Evolutionary conservation across 2,329 filamentous ascomycete genomes (phyloP).

Genomic region (Teratosphaeria destructans): DNA sequence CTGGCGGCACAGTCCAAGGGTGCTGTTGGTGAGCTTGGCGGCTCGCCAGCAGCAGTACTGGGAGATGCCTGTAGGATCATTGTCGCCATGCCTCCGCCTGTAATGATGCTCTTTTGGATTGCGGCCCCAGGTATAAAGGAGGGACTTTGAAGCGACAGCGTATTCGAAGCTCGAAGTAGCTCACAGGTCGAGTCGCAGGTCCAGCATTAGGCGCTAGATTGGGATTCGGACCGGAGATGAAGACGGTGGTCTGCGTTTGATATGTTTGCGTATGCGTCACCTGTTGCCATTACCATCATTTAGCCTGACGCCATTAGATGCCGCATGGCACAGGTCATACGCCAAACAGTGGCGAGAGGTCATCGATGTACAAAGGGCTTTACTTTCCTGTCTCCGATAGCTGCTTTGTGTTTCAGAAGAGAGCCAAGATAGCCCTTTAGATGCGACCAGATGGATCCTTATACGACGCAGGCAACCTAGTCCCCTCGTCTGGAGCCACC

Average conservation of each 20-base stretch:
- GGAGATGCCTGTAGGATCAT: too few species aligned
- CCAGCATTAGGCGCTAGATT: background rate
- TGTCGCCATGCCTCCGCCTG: too few species aligned
- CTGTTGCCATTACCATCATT: background rate
- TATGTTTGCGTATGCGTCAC: background rate
- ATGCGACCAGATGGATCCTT: background rate
- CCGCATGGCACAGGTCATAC: background rate
- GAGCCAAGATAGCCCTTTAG: background rate
- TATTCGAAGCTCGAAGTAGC: too few species aligned
- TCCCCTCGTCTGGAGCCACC: too few species aligned
- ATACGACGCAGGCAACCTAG: too few species aligned
- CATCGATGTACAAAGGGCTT: background rate
- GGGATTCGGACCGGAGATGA: background rate
- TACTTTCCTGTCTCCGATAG: background rate
- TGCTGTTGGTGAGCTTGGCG: too few species aligned
- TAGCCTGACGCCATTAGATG: background rate
- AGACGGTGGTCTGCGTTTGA: background rate
- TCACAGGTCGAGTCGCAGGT: too few species aligned
- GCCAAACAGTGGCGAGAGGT: background rate
- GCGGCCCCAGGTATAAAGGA: too few species aligned
- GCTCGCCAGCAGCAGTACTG: too few species aligned
- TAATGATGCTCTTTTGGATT: too few species aligned
- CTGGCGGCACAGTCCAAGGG: too few species aligned
- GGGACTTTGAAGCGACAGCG: too few species aligned
- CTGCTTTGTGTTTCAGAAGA: background rate